phyloP scores from a whole-genome alignment of 495 filamentous ascomycete species.

The Immersiella caudata region DNA sequence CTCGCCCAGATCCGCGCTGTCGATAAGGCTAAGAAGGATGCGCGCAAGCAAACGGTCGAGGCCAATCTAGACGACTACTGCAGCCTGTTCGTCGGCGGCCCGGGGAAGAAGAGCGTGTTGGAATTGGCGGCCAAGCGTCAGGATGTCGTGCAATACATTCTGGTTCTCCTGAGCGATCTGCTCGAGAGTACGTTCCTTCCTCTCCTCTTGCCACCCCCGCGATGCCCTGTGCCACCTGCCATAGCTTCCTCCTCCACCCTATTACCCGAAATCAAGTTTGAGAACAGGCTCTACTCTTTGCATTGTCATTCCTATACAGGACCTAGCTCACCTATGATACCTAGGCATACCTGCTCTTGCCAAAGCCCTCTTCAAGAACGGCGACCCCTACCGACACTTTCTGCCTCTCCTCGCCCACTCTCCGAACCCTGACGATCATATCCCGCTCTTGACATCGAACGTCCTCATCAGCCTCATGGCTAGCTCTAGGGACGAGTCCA shows the following conservation, averaged over 20 bases:
- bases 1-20: slow-evolving; percentile 96
- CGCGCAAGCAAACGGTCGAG: slow-evolving; percentile 76
- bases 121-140: slow-evolving; percentile 75
- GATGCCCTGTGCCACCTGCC: slow-evolving; percentile 8
- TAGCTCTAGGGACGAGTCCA: slow-evolving; percentile 59
- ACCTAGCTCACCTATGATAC: slow-evolving; percentile 26
- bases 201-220: slow-evolving; percentile 2
- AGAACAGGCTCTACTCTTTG: background rate
- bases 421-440: slow-evolving; percentile 77
- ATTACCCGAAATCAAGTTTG: background rate
- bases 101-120: slow-evolving; percentile 72
- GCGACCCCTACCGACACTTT: slow-evolving; percentile 81
- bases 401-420: slow-evolving; percentile 83
- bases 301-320: background rate
- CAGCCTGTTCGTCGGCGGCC: slow-evolving; percentile 72
- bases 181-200: slow-evolving; percentile 67
- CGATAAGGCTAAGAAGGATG: slow-evolving; percentile 90
- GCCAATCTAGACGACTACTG: slow-evolving; percentile 76
- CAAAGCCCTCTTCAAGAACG: slow-evolving; percentile 71
- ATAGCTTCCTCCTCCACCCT: background rate
- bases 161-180: slow-evolving; percentile 85
- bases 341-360: slow-evolving; percentile 78
- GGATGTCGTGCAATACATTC: slow-evolving; percentile 92
- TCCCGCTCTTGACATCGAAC: slow-evolving; percentile 86
- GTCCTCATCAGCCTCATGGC: slow-evolving; percentile 84